Conservation (phyloP, 169 alveolate species). For the Amoebophrya sp. region DNA sequence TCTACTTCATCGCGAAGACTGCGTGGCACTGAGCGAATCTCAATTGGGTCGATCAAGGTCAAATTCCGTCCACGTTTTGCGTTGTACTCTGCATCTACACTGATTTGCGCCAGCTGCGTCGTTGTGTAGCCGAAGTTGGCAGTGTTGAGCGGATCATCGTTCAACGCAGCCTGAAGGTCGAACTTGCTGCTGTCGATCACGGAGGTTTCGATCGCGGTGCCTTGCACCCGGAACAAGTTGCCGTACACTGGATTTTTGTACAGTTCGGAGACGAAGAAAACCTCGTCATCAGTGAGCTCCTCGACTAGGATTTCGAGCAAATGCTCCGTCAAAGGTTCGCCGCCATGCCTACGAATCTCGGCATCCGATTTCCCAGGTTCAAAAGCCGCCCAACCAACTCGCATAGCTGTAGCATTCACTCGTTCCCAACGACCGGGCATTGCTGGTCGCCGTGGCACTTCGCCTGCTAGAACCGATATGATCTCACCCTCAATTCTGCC, state of each 20-base stretch:
- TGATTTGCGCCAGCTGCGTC: neutral
- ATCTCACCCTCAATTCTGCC: neutral
- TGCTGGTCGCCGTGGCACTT: neutral
- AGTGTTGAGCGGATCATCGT: neutral
- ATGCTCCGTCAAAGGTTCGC: neutral
- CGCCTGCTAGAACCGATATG: neutral
- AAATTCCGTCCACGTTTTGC: neutral
- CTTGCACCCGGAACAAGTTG: neutral
- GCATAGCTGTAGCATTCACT: neutral
- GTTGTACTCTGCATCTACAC: neutral
- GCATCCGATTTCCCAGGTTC: neutral
- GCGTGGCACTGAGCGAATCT: neutral
- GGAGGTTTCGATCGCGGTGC: neutral
- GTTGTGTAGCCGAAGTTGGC: constrained; percentile 3
- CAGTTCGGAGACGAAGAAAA: neutral
- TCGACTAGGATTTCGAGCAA: neutral
- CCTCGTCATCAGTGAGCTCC: neutral
- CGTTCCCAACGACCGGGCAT: neutral
- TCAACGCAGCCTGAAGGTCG: neutral
- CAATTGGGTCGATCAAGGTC: neutral
- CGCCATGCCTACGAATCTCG: neutral
- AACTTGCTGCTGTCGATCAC: neutral
- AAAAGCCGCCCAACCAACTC: neutral
- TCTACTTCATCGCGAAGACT: neutral
- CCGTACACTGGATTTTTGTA: neutral